phyloP scores from a whole-genome alignment of 805 yeast genomes.

The Spencermartinsiella europaea region DNA sequence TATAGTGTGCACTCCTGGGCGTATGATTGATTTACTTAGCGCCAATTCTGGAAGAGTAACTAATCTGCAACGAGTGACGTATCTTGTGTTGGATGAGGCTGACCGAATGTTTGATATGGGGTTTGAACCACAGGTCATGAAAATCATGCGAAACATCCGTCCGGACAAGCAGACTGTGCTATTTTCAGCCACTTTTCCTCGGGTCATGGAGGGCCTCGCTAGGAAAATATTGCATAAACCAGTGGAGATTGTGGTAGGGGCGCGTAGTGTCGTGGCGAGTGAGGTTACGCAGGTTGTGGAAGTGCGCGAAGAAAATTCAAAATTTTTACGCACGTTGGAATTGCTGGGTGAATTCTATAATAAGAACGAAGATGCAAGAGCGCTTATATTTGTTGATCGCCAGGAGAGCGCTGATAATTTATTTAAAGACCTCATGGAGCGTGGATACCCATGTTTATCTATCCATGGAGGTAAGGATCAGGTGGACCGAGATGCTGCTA shows the following conservation, averaged over 20 bases:
- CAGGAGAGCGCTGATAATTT: conserved; percentile 82
- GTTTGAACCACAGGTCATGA: conserved; percentile 90
- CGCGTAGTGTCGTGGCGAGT: conserved; percentile 71
- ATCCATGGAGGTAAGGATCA: conserved; percentile 94
- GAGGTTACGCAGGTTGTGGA: conserved; percentile 71
- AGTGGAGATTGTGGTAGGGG: conserved; percentile 73
- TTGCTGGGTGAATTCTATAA: conserved; percentile 46
- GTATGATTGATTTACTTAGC: conserved; percentile 82
- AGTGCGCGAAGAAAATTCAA: conserved; percentile 50
- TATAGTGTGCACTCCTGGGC: conserved; percentile 91
- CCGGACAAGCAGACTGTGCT: conserved; percentile 86
- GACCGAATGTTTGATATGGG: conserved; percentile 97
- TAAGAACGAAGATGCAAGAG: conserved; percentile 33
- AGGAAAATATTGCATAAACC: conserved; percentile 58
- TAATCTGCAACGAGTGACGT: conserved; percentile 63
- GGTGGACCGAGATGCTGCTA: conserved; percentile 68
- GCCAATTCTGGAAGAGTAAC: conserved; percentile 77
- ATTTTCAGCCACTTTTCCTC: conserved; percentile 92
- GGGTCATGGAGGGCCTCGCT: conserved; percentile 71
- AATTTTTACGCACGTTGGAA: conserved; percentile 51
- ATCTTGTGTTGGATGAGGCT: conserved; percentile 90
- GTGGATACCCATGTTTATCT: conserved; percentile 56
- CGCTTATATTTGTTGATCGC: conserved; percentile 79
- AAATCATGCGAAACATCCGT: conserved; percentile 67
- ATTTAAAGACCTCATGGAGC: conserved; percentile 45